Evolutionary conservation across 768 basidiomycete species (phyloP).

Genomic region (Leccinellum luteum): DNA sequence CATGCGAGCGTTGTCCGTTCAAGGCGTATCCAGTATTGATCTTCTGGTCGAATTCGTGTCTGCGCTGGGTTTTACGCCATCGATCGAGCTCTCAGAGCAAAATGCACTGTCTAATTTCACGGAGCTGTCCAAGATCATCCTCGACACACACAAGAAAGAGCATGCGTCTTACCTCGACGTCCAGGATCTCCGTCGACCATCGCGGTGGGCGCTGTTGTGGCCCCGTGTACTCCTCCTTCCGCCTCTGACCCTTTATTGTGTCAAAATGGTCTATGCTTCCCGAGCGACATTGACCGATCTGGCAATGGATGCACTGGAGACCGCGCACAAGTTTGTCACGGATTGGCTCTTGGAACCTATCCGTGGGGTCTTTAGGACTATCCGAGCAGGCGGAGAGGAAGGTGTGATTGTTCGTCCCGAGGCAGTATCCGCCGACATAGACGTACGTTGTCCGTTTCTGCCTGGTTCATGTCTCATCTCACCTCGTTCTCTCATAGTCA

Average conservation of each 20-base stretch:
- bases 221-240: slow-evolving; percentile 78
- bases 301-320: slow-evolving; percentile 59
- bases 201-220: slow-evolving; percentile 70
- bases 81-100: slow-evolving; percentile 12
- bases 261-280: slow-evolving; percentile 54
- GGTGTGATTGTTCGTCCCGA: slow-evolving; percentile 75
- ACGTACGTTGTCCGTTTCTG: slow-evolving; percentile 44
- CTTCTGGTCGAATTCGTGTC: slow-evolving; percentile 24
- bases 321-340: slow-evolving; percentile 66
- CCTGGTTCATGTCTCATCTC: background rate
- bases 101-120: slow-evolving; percentile 12
- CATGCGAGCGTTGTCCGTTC: slow-evolving; percentile 28
- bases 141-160: slow-evolving; percentile 28
- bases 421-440: slow-evolving; percentile 81
- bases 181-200: slow-evolving; percentile 60
- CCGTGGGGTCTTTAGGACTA: slow-evolving; percentile 76
- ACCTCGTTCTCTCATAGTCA: slow-evolving; percentile 48
- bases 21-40: slow-evolving; percentile 5
- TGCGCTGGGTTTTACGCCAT: slow-evolving; percentile 17
- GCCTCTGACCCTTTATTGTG: slow-evolving; percentile 53
- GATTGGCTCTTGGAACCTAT: slow-evolving; percentile 89
- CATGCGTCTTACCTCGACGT: slow-evolving; percentile 30
- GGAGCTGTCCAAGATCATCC: slow-evolving; percentile 17
- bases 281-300: slow-evolving; percentile 56
- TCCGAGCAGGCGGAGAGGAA: slow-evolving; percentile 76